These are phyloP conservation scores for Rugonectria rugulosa DNA, from an alignment of 2,329 filamentous ascomycete species.

Conservation along the genomic window DNA sequence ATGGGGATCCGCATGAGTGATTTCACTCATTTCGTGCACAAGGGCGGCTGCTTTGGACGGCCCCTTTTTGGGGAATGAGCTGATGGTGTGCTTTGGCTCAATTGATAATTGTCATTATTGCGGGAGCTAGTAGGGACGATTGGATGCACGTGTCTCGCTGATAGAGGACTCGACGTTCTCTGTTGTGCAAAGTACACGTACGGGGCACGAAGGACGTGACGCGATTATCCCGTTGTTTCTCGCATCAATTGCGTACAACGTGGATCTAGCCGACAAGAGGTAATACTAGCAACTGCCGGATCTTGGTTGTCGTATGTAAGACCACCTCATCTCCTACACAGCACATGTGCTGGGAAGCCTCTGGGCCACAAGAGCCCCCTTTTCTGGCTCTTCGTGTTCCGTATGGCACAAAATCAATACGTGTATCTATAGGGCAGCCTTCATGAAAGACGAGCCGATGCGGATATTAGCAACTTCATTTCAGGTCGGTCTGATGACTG, in stretches of 20 bases:
- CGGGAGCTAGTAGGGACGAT: too few relatives aligned
- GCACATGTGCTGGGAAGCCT: not conserved
- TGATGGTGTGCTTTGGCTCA: slow-evolving; percentile 15
- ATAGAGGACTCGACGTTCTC: too few relatives aligned
- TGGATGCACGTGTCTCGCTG: too few relatives aligned
- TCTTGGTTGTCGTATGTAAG: not conserved
- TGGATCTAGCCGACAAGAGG: not conserved
- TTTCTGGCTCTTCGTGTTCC: not conserved
- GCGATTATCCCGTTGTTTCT: too few relatives aligned
- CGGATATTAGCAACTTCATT: not conserved
- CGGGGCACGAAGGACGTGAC: too few relatives aligned
- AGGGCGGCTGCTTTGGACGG: slow-evolving; percentile 9
- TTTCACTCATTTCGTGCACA: slow-evolving; percentile 20
- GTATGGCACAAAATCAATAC: not conserved
- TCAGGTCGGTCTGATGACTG: not conserved
- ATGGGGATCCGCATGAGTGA: slow-evolving; percentile 28
- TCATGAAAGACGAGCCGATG: not conserved
- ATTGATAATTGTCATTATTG: slow-evolving; percentile 6
- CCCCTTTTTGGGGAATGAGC: slow-evolving; percentile 28
- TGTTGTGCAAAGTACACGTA: too few relatives aligned
- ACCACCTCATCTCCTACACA: not conserved
- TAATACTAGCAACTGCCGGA: not conserved
- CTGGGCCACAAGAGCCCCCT: not conserved
- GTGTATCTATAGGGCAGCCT: not conserved
- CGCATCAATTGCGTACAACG: too few relatives aligned